phyloP scores from a whole-genome alignment of 805 yeast genomes.

The Millerozyma miso region DNA sequence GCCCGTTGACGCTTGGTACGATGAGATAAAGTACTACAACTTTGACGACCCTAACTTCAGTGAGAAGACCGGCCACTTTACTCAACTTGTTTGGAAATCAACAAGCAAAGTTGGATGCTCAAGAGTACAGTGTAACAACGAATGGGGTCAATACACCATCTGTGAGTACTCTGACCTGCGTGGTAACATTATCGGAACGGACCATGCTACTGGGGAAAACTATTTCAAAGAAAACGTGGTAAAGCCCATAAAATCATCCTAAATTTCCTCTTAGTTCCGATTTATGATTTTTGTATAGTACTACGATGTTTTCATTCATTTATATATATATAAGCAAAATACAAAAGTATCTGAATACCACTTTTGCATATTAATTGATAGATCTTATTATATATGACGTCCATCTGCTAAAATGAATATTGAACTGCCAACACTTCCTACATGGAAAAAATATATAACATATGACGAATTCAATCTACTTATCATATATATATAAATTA shows the following conservation, averaged over 20 bases:
- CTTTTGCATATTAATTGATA: too few species aligned
- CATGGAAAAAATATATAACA: background rate
- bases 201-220: constrained; percentile 24
- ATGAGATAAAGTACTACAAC: constrained; percentile 55
- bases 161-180: constrained; percentile 59
- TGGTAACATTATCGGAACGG: constrained; percentile 47
- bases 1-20: constrained; percentile 75
- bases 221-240: constrained; percentile 44
- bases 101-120: constrained; percentile 68
- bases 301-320: background rate
- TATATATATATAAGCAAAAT: background rate
- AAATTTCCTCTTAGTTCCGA: background rate
- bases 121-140: constrained; percentile 40
- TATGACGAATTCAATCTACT: background rate
- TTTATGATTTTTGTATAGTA: background rate
- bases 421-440: background rate
- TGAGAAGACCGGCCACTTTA: constrained; percentile 68
- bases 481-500: background rate
- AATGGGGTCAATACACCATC: constrained; percentile 58
- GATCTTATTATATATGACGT: background rate
- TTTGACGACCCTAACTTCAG: constrained; percentile 49
- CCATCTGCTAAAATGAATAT: background rate
- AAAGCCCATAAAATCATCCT: constrained; percentile 19
- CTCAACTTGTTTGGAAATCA: constrained; percentile 69
- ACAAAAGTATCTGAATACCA: too few species aligned